Conservation (phyloP, 2,329 filamentous ascomycete species). For the Paecilomyces niveus region DNA sequence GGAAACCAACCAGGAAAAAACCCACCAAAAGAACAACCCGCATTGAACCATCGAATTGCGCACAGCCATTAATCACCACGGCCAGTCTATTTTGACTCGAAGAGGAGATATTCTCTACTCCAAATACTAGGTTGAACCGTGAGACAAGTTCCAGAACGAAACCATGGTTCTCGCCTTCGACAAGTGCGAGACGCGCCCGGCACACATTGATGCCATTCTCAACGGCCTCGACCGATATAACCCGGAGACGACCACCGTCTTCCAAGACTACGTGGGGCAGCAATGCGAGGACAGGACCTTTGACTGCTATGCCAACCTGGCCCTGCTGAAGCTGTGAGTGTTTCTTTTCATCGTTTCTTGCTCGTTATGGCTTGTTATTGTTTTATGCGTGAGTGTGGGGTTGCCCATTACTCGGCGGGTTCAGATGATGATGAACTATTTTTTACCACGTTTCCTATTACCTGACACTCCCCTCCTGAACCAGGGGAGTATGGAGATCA, state of each 20-base stretch:
- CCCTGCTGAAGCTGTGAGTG: slow-evolving; percentile 86
- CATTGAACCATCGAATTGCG: slow-evolving; percentile 4
- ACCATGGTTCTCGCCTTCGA: slow-evolving; percentile 54
- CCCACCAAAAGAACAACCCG: slow-evolving; percentile 13
- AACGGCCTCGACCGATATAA: slow-evolving; percentile 98
- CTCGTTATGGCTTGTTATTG: slow-evolving; percentile 8
- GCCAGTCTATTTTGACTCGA: slow-evolving; percentile 1
- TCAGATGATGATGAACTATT: slow-evolving; percentile 63
- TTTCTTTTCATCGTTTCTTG: slow-evolving; percentile 7
- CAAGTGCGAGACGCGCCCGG: slow-evolving; percentile 84
- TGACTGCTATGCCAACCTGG: slow-evolving; percentile 95
- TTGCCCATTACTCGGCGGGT: not conserved
- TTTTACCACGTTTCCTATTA: slow-evolving; percentile 95
- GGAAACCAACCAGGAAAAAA: slow-evolving; percentile 13
- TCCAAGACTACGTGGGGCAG: slow-evolving; percentile 89
- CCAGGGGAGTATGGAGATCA: slow-evolving; percentile 57
- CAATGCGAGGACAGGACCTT: slow-evolving; percentile 94
- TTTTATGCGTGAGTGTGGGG: slow-evolving; percentile 1
- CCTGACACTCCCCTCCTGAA: slow-evolving; percentile 55
- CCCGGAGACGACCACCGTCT: slow-evolving; percentile 85
- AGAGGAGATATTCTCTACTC: slow-evolving; percentile 2
- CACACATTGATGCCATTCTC: slow-evolving; percentile 87
- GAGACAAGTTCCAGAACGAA: not conserved
- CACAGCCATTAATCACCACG: slow-evolving; percentile 8
- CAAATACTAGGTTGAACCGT: slow-evolving; percentile 1